phyloP scores from a whole-genome alignment of 208 protist species.

The Paratrypanosoma confusum region DNA sequence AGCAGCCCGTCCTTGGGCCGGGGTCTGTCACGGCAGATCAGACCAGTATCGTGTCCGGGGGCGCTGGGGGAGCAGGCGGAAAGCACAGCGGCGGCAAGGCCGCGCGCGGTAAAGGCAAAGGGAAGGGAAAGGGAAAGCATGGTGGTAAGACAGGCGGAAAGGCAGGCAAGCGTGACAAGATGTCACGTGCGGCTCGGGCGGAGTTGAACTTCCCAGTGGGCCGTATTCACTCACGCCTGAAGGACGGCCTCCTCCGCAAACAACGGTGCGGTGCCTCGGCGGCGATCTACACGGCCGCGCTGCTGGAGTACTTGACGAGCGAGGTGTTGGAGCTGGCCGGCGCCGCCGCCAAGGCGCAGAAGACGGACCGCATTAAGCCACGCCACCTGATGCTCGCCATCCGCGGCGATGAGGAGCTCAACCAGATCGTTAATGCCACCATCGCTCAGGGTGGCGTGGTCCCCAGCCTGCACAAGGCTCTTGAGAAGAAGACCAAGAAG shows the following conservation, averaged over 20 bases:
- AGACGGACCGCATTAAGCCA: conserved; percentile 97
- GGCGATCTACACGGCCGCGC: conserved; percentile 97
- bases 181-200: conserved; percentile 80
- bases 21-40: conserved; percentile 74
- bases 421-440: conserved; percentile 95
- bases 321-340: conserved; percentile 98
- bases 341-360: conserved; percentile 96
- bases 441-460: conserved; percentile 85
- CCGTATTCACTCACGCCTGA: conserved; percentile 97
- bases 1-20: conserved; percentile 42
- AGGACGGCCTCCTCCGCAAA: conserved; percentile 89
- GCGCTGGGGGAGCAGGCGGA: conserved; percentile 57
- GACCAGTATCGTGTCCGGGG: conserved; percentile 76
- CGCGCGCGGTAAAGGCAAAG: conserved; percentile 60
- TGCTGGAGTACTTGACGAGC: conserved; percentile 98
- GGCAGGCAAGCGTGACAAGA: conserved; percentile 67
- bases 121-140: conserved; percentile 76
- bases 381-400: conserved; percentile 98
- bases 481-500: conserved; percentile 88
- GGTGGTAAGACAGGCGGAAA: conserved; percentile 86
- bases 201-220: conserved; percentile 96
- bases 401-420: conserved; percentile 98
- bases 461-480: conserved; percentile 79
- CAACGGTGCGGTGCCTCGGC: conserved; percentile 95
- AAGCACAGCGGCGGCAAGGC: conserved; percentile 25